Percentiles rank a stretch among this genome's conserved stretches.
These are phyloP conservation scores for Dryas alaskensis DNA, from an alignment of 306 rosid species.

Conservation along the genomic window DNA sequence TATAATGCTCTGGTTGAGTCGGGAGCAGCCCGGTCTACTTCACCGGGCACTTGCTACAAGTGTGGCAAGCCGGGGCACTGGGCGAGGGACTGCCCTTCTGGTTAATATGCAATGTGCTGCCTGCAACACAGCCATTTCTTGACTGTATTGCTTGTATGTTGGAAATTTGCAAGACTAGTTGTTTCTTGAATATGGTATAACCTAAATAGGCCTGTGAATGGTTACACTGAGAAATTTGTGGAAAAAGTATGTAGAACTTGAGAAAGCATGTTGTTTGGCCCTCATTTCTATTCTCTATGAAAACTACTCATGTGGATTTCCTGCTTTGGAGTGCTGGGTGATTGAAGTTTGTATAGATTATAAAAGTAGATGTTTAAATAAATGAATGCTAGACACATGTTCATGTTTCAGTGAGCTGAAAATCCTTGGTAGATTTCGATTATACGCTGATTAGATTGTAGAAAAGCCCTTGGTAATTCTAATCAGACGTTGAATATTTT, in stretches of 20 bases:
- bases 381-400: not conserved
- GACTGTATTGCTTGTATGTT: not conserved
- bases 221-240: not conserved
- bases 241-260: not conserved
- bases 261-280: not conserved
- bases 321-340: not conserved
- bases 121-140: not conserved
- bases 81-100: conserved; percentile 49
- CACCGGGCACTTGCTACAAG: conserved; percentile 40
- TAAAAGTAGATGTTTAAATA: not conserved
- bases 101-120: conserved; percentile 7
- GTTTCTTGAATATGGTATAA: not conserved
- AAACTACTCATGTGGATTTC: not conserved
- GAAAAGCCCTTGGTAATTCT: too few relatives aligned
- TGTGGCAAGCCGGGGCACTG: conserved; percentile 55
- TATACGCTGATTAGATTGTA: not conserved
- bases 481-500: too few relatives aligned
- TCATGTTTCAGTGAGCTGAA: not conserved
- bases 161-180: not conserved
- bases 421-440: not conserved
- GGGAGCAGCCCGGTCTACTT: conserved; percentile 26
- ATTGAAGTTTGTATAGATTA: not conserved
- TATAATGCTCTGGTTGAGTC: conserved; percentile 27
- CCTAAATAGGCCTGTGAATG: not conserved
- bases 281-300: not conserved